Conservation (phyloP, 208 protist genomes). For the Herpetomonas samuelpessoai region DNA sequence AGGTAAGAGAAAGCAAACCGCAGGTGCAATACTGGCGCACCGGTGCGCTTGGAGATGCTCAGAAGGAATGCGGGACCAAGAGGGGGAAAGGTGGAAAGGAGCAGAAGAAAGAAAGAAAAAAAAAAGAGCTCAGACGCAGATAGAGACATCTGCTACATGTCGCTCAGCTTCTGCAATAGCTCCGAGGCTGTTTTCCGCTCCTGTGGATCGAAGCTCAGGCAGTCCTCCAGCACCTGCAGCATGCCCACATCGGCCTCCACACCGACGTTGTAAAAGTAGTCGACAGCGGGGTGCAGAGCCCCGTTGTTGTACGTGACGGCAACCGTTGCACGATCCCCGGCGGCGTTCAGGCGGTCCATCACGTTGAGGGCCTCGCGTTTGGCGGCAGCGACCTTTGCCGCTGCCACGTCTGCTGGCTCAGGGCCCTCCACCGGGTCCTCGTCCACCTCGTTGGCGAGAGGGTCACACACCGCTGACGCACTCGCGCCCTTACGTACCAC, state of each 20-base stretch:
- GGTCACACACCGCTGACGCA: no score
- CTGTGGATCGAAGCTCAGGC: constrained; percentile 15
- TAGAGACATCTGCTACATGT: constrained; percentile 11
- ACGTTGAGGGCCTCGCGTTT: constrained; percentile 1
- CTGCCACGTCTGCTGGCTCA: no score
- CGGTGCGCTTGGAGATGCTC: no score
- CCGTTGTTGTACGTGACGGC: neutral
- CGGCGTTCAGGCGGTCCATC: neutral
- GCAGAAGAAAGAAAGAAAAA: constrained; percentile 2
- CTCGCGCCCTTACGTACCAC: no score
- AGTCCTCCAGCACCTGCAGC: constrained; percentile 31
- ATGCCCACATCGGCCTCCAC: constrained; percentile 13
- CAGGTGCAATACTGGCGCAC: neutral
- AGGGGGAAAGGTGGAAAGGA: constrained; percentile 2
- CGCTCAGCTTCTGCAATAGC: constrained; percentile 25
- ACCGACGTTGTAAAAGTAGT: constrained; percentile 2
- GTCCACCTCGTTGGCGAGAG: no score
- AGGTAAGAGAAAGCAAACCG: neutral
- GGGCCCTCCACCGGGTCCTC: no score
- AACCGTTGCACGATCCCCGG: neutral
- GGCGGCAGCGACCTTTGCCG: neutral
- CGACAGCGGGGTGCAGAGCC: neutral
- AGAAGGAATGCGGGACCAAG: neutral
- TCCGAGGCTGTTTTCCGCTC: constrained; percentile 26
- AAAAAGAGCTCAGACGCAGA: constrained; percentile 8